These are phyloP conservation scores for Pontederia paniculata DNA, from an alignment of 176 grass and related monocot genomes.

Conservation along the genomic window DNA sequence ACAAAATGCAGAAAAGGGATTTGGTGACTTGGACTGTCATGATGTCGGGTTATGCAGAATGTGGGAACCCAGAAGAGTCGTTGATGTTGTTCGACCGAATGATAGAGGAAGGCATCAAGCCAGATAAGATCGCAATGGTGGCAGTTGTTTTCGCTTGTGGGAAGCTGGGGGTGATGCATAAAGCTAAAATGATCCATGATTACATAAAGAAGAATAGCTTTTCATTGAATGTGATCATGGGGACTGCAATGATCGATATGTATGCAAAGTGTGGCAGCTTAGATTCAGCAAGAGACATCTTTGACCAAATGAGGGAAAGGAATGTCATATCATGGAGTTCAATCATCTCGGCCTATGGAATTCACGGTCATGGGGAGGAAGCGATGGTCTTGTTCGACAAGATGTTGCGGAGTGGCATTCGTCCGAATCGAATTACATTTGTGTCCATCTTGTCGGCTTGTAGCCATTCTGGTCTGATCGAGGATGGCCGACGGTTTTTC, in stretches of 20 bases:
- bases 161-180: conserved; percentile 11
- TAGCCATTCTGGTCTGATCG: conserved; percentile 10
- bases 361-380: conserved; percentile 8
- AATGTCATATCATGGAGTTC: conserved; percentile 8
- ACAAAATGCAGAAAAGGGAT: conserved; percentile 10
- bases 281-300: conserved; percentile 7
- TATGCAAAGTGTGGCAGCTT: conserved; percentile 17
- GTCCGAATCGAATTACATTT: conserved; percentile 4
- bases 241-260: conserved; percentile 11
- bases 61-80: conserved; percentile 1
- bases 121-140: conserved; percentile 9
- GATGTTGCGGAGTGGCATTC: conserved; percentile 10
- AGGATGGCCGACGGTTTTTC: neutral
- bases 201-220: neutral
- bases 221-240: conserved; percentile 1
- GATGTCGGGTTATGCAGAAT: conserved; percentile 12
- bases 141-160: conserved; percentile 7
- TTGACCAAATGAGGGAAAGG: conserved; percentile 2
- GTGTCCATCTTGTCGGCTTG: conserved; percentile 10
- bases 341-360: conserved; percentile 9
- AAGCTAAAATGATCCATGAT: conserved; percentile 15
- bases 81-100: conserved; percentile 9
- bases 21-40: conserved; percentile 14
- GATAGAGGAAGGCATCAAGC: conserved; percentile 2
- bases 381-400: neutral